Conservation (phyloP, 2,329 filamentous ascomycete species). For the Hymenoscyphus fraxineus region DNA sequence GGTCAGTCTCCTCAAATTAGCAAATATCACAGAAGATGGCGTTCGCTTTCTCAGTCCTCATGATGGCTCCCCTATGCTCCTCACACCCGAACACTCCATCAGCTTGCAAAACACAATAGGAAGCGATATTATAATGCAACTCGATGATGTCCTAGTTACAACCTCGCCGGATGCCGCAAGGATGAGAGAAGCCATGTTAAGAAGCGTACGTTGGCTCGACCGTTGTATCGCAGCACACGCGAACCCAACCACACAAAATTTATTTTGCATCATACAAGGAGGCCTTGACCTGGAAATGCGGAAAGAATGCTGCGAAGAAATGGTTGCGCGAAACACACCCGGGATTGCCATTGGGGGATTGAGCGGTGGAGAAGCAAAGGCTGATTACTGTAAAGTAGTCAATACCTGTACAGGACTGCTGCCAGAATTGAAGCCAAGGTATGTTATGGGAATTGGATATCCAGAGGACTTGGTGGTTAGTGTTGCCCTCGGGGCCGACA, state of each 20-base stretch:
- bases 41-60: conserved; percentile 96
- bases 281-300: conserved; percentile 86
- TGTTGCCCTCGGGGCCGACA: conserved; percentile 90
- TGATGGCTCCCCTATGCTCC: conserved; percentile 90
- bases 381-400: conserved; percentile 87
- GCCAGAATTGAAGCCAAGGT: conserved; percentile 89
- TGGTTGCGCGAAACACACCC: conserved; percentile 87
- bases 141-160: conserved; percentile 95
- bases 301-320: conserved; percentile 75
- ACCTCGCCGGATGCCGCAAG: conserved; percentile 84
- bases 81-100: conserved; percentile 97
- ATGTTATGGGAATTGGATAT: conserved; percentile 98
- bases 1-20: conserved; percentile 92
- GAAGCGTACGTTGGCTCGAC: conserved; percentile 93
- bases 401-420: conserved; percentile 78
- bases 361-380: conserved; percentile 91
- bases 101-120: conserved; percentile 94
- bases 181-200: conserved; percentile 92
- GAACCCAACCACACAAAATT: conserved; percentile 77
- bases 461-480: conserved; percentile 94
- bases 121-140: conserved; percentile 98
- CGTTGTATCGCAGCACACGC: conserved; percentile 88
- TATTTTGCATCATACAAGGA: conserved; percentile 98
- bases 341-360: conserved; percentile 95
- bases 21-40: conserved; percentile 88